Evolutionary conservation across 2,329 filamentous ascomycete genomes (phyloP).

Genomic region (Gaeumannomyces sp.): DNA sequence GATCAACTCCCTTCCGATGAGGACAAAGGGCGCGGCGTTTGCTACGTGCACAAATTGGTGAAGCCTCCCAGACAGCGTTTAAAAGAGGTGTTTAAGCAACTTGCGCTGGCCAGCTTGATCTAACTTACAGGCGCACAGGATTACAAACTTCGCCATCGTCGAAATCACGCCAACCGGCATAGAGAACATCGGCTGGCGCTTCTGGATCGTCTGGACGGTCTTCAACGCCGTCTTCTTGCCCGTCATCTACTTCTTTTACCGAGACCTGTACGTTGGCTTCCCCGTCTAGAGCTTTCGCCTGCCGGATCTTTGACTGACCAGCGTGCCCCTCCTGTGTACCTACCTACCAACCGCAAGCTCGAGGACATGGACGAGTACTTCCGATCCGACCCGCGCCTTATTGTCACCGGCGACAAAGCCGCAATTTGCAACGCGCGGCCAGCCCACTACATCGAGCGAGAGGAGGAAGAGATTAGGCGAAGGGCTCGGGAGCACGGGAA

Average conservation of each 20-base stretch:
- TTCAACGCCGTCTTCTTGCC: slow-evolving; percentile 41
- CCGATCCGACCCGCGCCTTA: not conserved
- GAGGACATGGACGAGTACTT: slow-evolving; percentile 10
- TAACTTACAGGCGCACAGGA: not conserved
- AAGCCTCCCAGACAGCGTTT: not conserved
- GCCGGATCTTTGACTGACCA: not conserved
- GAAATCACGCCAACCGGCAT: slow-evolving; percentile 31
- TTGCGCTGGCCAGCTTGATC: too few species aligned
- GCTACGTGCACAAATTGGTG: slow-evolving; percentile 31
- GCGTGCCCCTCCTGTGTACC: not conserved
- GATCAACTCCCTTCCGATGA: slow-evolving; percentile 35
- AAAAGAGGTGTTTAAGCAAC: too few species aligned
- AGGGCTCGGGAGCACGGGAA: slow-evolving; percentile 1
- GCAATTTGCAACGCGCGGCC: not conserved
- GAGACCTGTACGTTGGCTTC: slow-evolving; percentile 27
- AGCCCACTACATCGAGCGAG: not conserved
- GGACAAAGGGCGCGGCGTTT: slow-evolving; percentile 31
- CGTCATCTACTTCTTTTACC: slow-evolving; percentile 40
- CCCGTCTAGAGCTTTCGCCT: too few species aligned
- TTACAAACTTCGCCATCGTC: slow-evolving; percentile 26
- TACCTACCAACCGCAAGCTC: slow-evolving; percentile 7
- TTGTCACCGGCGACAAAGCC: not conserved
- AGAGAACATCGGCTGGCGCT: slow-evolving; percentile 42
- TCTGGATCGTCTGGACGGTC: slow-evolving; percentile 46
- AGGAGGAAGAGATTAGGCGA: not conserved